Evolutionary conservation across 2,329 filamentous ascomycete genomes (phyloP), one percentile per base, ranked within the genome.

Genomic region (Sphaerulina vaccinii): DNA sequence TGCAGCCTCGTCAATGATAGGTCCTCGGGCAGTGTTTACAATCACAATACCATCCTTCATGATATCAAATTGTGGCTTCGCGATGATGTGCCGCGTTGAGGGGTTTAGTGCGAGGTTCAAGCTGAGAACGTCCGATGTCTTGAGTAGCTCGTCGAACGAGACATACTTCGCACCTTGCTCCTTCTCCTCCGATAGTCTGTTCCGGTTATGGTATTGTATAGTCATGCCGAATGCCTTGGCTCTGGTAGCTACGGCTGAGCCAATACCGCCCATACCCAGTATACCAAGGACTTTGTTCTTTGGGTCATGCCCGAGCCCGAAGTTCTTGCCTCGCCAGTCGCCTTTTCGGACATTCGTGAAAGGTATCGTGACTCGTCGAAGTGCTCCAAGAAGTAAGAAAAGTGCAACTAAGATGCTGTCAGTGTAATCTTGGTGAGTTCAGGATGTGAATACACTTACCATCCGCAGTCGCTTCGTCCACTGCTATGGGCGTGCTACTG

Each of bases 251-350:
- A 76, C 72, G 5, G 77, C 75, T 11, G 73, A 70, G 2, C 81
- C 81, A 40, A 84, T 83, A 8, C 80, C 79, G 21, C 81, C 81
- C 78, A 83, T 81, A 9, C 80, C 81, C 1, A 84, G 67, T 51
- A 83, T 79, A 4, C 79, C 80, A 62, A 81, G 72, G 1, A 68
- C 68, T 62, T 79, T 79, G 52, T 76, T 74, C 59, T 75, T 74
- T 2, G 78, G 78, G 49, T 80, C 78, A 59, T 78, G 77, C 11
- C 78, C 78, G 29, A 81, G 73, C 1, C 65, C 67, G 37, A 75
- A 71, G 32, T 67, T 61, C 15, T 70, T 68, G 33, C 76, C 76
- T 33, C 74, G 69, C 71, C 73, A 75, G 48, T 73, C 68, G 36
- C 73, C 69, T 64, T 73, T 67, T 19, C 75, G 70, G 13, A 79